Evolutionary conservation across 2,329 filamentous ascomycete species (phyloP).

Genomic region (Diaporthe capsici): DNA sequence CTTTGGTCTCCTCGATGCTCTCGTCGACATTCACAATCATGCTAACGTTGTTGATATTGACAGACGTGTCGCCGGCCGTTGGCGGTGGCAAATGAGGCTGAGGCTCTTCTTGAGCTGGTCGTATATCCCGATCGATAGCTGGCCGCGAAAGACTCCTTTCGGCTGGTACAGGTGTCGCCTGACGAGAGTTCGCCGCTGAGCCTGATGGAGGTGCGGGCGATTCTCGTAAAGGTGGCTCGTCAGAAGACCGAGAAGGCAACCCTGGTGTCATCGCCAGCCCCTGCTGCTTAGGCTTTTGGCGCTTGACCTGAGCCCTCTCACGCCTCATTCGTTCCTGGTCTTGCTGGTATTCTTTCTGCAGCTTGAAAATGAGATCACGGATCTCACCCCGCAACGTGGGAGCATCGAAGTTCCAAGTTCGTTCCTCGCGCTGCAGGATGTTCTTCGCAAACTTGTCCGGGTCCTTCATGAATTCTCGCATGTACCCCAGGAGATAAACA

Average conservation of each 20-base stretch:
- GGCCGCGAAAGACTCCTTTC: background rate
- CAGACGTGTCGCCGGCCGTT: background rate
- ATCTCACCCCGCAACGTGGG: constrained; percentile 75
- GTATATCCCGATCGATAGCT: background rate
- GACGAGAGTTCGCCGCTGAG: constrained; percentile 2
- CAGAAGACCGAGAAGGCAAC: background rate
- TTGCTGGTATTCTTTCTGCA: constrained; percentile 71
- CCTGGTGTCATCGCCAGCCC: background rate
- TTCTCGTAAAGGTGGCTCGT: background rate
- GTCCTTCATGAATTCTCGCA: constrained; percentile 83
- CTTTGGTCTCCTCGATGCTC: constrained; percentile 26
- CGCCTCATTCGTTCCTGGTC: constrained; percentile 56
- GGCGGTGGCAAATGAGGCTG: background rate
- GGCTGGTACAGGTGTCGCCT: constrained; percentile 7
- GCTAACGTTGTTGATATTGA: constrained; percentile 31
- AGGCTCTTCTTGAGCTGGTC: too few species aligned
- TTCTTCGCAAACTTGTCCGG: constrained; percentile 79
- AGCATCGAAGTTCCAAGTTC: constrained; percentile 68
- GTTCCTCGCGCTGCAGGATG: constrained; percentile 72
- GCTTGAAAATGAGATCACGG: constrained; percentile 73
- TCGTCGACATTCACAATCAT: constrained; percentile 38
- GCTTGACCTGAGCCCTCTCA: constrained; percentile 47
- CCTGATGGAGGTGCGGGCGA: background rate
- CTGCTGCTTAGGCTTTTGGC: constrained; percentile 20
- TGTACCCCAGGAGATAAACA: constrained; percentile 86